Evolutionary conservation across 2,329 filamentous ascomycete species (phyloP), one percentile per base, ranked within the genome.

Genomic region (Xylaria arbuscula): DNA sequence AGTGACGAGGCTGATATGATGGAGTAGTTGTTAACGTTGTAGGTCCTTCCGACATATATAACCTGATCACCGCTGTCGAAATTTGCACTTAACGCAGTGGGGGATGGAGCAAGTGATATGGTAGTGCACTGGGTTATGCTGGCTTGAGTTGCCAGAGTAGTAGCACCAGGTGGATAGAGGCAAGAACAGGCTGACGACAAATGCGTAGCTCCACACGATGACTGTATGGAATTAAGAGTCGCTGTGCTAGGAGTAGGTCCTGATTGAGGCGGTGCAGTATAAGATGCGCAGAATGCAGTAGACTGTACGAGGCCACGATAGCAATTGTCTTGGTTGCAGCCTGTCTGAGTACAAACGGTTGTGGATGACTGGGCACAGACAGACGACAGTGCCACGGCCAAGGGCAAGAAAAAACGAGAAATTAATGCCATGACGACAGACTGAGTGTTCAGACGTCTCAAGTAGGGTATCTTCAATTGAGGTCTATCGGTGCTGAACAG

Each of bases 111-210:
- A 22, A 67, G 65, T 5, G 65, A 56, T 5, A 67, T 22, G 34
- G 61, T 64, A 2, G 65, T 64, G 61, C 65, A 67, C 51, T 67
- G 61, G 42, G 61, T 67, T 60, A 64, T 67, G 60, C 60, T 67
- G 7, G 65, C 65, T 36, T 50, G 34, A 34, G 65, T 67, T 56
- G 50, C 65, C n/a, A 48, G 50, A 45, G 55, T 60, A 45, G 65
- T 64, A 17, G 65, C 65, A 1, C 65, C 61, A 13, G 65, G n/a
- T 38, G 65, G 65, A 56, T 67, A 67, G 56, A 67, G 65, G 56
- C 65, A 67, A 28, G 65, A 67, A 38, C 61, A 67, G 13, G 65
- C 65, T 4, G 61, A 67, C 24, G 65, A 67, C 56, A 67, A 24
- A 54, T 34, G 9, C 19, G 55, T 64, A 24, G 51, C 50, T 45